Percentiles rank a stretch among this genome's conserved stretches.
phyloP scores from a whole-genome alignment of 208 protist species.

The Trypanosomatidae sp. region DNA sequence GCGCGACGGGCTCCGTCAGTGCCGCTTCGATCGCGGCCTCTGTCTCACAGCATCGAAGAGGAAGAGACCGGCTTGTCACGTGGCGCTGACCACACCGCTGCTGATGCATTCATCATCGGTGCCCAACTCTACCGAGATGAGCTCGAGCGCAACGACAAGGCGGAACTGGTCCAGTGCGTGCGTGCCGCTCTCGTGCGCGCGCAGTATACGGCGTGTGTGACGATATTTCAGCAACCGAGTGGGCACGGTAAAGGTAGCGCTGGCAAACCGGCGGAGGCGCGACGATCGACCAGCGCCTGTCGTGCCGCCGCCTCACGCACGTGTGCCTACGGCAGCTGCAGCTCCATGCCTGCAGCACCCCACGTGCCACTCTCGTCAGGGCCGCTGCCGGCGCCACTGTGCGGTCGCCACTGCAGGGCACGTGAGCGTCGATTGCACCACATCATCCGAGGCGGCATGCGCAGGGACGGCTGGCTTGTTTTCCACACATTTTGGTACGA shows the following conservation, averaged over 20 bases:
- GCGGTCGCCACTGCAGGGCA: not conserved
- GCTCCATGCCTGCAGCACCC: not conserved
- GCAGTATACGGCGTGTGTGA: not conserved
- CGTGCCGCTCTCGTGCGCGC: conserved; percentile 5
- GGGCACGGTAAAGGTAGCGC: not conserved
- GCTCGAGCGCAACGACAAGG: not conserved
- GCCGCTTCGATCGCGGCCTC: not conserved
- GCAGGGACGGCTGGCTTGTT: conserved; percentile 31
- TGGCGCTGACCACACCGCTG: not conserved
- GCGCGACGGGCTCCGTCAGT: not conserved
- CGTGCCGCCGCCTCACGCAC: not conserved
- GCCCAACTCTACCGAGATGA: conserved; percentile 3
- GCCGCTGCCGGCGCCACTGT: not conserved
- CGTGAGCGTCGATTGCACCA: not conserved
- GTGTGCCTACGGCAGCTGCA: not conserved
- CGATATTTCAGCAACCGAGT: not conserved
- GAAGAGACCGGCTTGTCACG: not conserved
- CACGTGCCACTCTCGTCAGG: not conserved
- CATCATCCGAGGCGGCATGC: conserved; percentile 19
- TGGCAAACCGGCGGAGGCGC: not conserved
- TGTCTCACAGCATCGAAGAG: not conserved
- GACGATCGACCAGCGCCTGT: not conserved
- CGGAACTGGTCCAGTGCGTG: conserved; percentile 3
- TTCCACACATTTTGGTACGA: conserved; percentile 45
- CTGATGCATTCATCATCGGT: not conserved